Evolutionary conservation across 1,284 basidiomycete genomes (phyloP), one percentile per base, ranked within the genome.

Genomic region (Ganoderma meredithae): DNA sequence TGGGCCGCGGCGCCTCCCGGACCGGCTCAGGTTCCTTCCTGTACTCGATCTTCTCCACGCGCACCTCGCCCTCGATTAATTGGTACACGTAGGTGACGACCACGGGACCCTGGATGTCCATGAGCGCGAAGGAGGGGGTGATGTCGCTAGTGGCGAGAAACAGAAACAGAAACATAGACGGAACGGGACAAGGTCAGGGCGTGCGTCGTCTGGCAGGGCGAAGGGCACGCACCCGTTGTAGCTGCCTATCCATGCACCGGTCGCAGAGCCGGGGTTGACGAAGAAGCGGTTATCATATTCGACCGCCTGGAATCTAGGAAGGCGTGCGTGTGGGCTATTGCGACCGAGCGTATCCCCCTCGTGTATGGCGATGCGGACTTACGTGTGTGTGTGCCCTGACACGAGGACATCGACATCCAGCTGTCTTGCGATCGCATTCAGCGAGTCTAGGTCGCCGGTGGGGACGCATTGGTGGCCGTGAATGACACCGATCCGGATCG

Each of bases 391-490:
- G 75, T 96, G 95, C 0, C 98, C 97, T 1, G 93, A 96, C 25
- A 99, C 82, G 31, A 99, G 84, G 1, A 99, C 95, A 76, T 99
- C 98, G 10, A 98, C 97, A 78, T 99, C 96, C 94, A 99, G 95
- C 79, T 97, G 95, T 41, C 96, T 83, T 12, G 97, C 96, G 60
- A 97, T 89, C 1, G 94, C 88, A 41, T 90, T 92, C 40, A 99
- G 86, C 33, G 95, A 92, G 78, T 97, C 96, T 3, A 95, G 83
- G 79, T 99, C 97, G 9, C 96, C 97, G 0, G 93, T 91, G 0
- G 97, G 98, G 39, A 99, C 89, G 73, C 91, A 92, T 79, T 99
- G 97, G 81, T 98, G 96, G 0, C 98, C 97, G 77, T 99, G 97
- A 25, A 98, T 88, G 43, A 98, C 85, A 25, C 98, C 97, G 77